Base-by-base conservation (phyloP, 352 stramenopile species). In the Pythium monospermum region DNA sequence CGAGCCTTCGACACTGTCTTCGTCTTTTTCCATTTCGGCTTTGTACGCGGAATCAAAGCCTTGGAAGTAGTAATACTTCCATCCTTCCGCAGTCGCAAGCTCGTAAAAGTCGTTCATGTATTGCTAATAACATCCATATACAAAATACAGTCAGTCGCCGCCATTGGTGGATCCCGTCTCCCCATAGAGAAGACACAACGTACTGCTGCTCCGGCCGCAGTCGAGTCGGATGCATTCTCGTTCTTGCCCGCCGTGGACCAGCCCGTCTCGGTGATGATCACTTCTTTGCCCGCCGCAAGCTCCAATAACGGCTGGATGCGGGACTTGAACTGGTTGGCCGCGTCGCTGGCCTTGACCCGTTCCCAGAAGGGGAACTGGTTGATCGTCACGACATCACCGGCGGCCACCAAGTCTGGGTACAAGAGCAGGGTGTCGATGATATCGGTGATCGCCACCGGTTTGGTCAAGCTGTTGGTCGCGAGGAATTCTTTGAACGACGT, bases 351-450 rank as follows among this genome's bases (percentile, higher is more conserved):
- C 2, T 74, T 67, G 4, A 86, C 66, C 47, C 75, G 73, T 47
- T 91, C 80, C 83, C 83, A 94, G 72, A 80, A 94, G 22, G 83
- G 83, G 60, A 94, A 94, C 70, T 85, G 69, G 71, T 94, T 94
- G 53, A 81, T 75, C 8, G 77, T 87, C 47, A 94, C 76, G 26
- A 94, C 79, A 50, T 94, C 80, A 13, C 76, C 69, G 4, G 78
- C 81, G 43, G 68, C 68, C 43, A 94, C 52, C 45, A 94, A 85
- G 48, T 83, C 59, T n/a, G 80, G 78, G 65, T 94, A 85, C 66
- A 71, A 21, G 18, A 86, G 55, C 55, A 94, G 76, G 47, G 75
- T 77, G 53, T 91, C 83, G 54, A 86, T 60, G 56, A 91, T 91
- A 61, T 94, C 83, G 6, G 83, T 91, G 51, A 91, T 86, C 25